These are phyloP conservation scores for Carex cristatella DNA, from an alignment of 176 grass and related monocot species.

Conservation along the genomic window DNA sequence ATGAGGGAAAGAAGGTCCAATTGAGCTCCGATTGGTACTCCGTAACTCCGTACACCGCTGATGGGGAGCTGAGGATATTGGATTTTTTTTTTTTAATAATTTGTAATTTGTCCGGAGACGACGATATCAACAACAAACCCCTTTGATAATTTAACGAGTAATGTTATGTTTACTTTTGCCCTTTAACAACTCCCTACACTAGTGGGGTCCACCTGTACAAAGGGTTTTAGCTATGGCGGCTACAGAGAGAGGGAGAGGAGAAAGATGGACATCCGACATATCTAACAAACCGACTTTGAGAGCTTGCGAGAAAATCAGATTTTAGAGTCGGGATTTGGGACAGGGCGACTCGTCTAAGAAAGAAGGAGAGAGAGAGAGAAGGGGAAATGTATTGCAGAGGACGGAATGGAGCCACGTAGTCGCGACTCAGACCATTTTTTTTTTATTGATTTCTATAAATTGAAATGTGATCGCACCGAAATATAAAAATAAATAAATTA, in stretches of 20 bases:
- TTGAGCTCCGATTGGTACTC: neutral
- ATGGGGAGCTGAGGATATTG: neutral
- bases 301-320: neutral
- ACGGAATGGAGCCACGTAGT: neutral
- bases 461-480: too few species aligned
- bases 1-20: neutral
- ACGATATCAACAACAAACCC: neutral
- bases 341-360: neutral
- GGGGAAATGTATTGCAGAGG: neutral
- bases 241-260: neutral
- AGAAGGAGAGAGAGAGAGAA: neutral
- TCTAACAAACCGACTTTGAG: neutral
- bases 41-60: neutral
- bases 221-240: neutral
- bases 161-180: neutral
- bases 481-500: too few species aligned
- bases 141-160: neutral
- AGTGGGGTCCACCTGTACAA: neutral
- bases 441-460: neutral
- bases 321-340: neutral
- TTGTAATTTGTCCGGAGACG: too few species aligned
- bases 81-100: too few species aligned
- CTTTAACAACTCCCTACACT: neutral
- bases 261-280: neutral
- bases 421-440: neutral